Evolutionary conservation across 495 filamentous ascomycete species (phyloP), one percentile per base, ranked within the genome.

Genomic region (Thermochaetoides thermophila): DNA sequence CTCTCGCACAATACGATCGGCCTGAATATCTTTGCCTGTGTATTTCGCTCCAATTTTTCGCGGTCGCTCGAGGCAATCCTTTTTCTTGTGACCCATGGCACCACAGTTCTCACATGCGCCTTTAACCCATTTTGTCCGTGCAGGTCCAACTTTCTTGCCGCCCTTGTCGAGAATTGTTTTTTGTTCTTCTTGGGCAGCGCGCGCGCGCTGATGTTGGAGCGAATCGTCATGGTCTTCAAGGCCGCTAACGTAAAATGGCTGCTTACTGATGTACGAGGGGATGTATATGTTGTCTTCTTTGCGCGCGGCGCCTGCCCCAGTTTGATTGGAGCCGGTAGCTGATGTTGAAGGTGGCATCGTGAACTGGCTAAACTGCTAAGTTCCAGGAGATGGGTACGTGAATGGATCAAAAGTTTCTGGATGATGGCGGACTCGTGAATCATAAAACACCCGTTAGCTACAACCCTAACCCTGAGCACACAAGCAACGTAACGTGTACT

Each of bases 81-180:
- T 94, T 17, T 77, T 80, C 51, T 89, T 91, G 61, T 97, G 89
- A 43, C 81, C 84, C 76, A 92, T 84, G 17, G 85, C 81, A 48
- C 89, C 89, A 63, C 89, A 97, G 62, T 97, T 97, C 57, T 93
- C 84, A 59, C 89, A 97, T 26, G 89, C 84, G 45, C 89, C 89
- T 61, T 95, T 95, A 45, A 91, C 82, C 58, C 82, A 97, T 50
- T 94, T 96, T 40, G 89, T 97, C 18, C 84, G 83, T 5, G 82
- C 82, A 10, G 81, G 78, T 2, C 78, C 84, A 15, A 69, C 57
- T 48, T 81, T 78, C 56, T 77, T 78, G 40, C 84, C 82, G 22
- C 87, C 75, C 29, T 87, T 40, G 8, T 40, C 38, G 7, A 45
- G 17, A 14, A 37, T 81, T 14, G 81, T 74, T 48, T 78, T 69